phyloP scores from a whole-genome alignment of 1,284 basidiomycete species.

The Grifola frondosa region DNA sequence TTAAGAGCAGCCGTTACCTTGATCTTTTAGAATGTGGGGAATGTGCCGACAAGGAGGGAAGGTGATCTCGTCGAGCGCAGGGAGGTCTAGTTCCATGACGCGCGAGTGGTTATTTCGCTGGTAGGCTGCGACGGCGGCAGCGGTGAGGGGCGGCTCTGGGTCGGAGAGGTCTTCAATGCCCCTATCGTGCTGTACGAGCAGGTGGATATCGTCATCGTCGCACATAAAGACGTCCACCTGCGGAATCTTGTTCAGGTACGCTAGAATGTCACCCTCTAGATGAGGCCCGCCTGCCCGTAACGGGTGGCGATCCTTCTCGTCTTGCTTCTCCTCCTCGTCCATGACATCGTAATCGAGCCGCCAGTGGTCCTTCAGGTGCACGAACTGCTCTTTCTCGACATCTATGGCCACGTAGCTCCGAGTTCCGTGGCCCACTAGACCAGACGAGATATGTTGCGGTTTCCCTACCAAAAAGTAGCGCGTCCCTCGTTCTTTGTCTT shows the following conservation, averaged over 20 bases:
- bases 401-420: conserved; percentile 6
- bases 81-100: too few species aligned
- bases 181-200: too few species aligned
- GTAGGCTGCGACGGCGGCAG: conserved; percentile 38
- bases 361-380: conserved; percentile 12
- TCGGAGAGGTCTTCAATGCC: conserved; percentile 17
- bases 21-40: conserved; percentile 15
- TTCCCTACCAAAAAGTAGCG: conserved; percentile 7
- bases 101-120: conserved; percentile 24
- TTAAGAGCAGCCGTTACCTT: conserved; percentile 11
- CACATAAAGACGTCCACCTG: conserved; percentile 36
- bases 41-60: conserved; percentile 10
- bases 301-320: too few species aligned
- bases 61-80: too few species aligned
- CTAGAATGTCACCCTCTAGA: conserved; percentile 8
- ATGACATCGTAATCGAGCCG: too few species aligned
- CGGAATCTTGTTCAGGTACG: neutral
- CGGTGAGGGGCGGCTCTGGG: conserved; percentile 36
- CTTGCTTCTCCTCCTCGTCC: neutral
- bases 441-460: conserved; percentile 3
- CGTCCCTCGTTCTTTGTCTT: neutral
- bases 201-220: too few species aligned
- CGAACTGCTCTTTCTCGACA: neutral
- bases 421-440: conserved; percentile 2
- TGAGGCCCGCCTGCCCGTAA: too few species aligned